Percentiles rank a stretch among this genome's conserved stretches.
Evolutionary conservation across 495 filamentous ascomycete genomes (phyloP).

Genomic region (Lophiostoma macrostomum): DNA sequence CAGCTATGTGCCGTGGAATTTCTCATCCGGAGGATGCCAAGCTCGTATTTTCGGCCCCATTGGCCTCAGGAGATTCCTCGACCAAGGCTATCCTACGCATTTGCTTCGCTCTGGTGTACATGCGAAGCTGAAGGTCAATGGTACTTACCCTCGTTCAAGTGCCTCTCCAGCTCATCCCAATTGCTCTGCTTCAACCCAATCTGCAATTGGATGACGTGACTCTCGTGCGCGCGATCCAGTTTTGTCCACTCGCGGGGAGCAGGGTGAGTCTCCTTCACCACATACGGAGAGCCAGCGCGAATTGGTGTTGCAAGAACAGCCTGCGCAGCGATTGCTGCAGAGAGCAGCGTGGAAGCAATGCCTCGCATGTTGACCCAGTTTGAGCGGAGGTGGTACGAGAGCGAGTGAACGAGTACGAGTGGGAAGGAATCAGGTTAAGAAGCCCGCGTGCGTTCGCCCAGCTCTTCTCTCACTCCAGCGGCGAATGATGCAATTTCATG

Average conservation of each 20-base stretch:
- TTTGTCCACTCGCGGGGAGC: slow-evolving; percentile 50
- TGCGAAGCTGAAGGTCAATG: not conserved
- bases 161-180: slow-evolving; percentile 44
- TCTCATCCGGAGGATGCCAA: too few relatives aligned
- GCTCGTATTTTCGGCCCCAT: too few relatives aligned
- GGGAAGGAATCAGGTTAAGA: too few relatives aligned
- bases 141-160: slow-evolving; percentile 43
- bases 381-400: too few relatives aligned
- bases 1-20: not conserved
- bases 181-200: slow-evolving; percentile 47
- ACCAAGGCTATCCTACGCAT: too few relatives aligned
- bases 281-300: slow-evolving; percentile 41
- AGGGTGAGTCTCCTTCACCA: slow-evolving; percentile 52
- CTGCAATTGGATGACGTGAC: slow-evolving; percentile 40
- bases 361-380: slow-evolving; percentile 5
- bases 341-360: slow-evolving; percentile 10
- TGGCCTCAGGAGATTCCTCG: too few relatives aligned
- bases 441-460: too few relatives aligned
- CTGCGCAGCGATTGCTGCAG: slow-evolving; percentile 24
- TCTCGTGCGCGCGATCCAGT: slow-evolving; percentile 46
- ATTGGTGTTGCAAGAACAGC: slow-evolving; percentile 22
- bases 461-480: too few relatives aligned
- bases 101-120: too few relatives aligned
- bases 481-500: too few relatives aligned
- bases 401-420: too few relatives aligned